Evolutionary conservation across 352 stramenopile genomes (phyloP), one percentile per base, ranked within the genome.

Genomic region (Phytopythium chamaehyphon): DNA sequence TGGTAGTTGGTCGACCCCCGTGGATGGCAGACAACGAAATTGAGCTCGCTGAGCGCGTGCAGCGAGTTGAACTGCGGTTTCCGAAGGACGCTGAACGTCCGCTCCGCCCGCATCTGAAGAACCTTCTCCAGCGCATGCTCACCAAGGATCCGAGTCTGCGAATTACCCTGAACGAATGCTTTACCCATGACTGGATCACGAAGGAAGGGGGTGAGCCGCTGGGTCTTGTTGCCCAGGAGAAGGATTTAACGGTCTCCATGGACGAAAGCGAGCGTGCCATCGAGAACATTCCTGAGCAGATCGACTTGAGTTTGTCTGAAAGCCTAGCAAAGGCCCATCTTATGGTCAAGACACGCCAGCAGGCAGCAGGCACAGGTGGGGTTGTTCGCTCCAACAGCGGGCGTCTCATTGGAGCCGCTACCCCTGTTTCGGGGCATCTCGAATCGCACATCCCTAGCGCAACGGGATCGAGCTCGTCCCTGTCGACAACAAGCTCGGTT

Each of bases 1-100:
- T 96, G 85, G 77, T 96, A 8, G 94, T 95, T 51, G 90, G 90
- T 7, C 70, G 77, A n/a, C 88, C 90, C 2, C 90, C 90, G 7
- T 97, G 88, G 85, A 79, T 94, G 55, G 90, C 87, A 8, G 83
- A 95, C 44, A 96, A 96, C 56, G 82, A 96, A 47, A 96, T 96
- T 44, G 61, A 90, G 38, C 59, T 97, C 10, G 74, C 80, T 1
- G 83, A 96, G 54, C 74, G 71, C 47, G 81, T 97, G 15, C 84
- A 96, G 59, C 80, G 87, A 22, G 83, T 93, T 14, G 90, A 96
- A 50, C 63, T 96, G n/a, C 76, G 73, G 33, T 96, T 94, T 55
- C 76, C 85, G 0, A 76, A 88, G 24, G 82, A 92, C 18, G 58
- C 76, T 19, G 76, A 93, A 39, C 72, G 71, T 19, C 76, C 74